Conservation (phyloP, 176 grass and related monocot genomes). For the Carex pumila region DNA sequence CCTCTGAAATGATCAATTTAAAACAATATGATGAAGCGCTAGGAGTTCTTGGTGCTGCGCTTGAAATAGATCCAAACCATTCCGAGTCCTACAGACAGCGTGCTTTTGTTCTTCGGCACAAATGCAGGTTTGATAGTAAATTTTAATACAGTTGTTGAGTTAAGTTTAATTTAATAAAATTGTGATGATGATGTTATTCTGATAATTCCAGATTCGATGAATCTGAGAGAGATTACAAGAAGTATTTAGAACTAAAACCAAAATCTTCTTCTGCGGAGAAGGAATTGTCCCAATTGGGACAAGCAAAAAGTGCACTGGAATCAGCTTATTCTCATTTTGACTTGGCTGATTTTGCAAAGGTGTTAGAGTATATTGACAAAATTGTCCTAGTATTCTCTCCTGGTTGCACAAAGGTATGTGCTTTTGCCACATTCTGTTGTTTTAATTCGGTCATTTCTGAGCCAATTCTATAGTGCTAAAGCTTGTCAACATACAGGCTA, state of each 20-base stretch:
- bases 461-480: not conserved
- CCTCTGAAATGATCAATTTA: constrained; percentile 65
- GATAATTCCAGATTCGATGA: constrained; percentile 47
- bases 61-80: constrained; percentile 75
- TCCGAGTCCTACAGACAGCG: constrained; percentile 77
- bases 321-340: constrained; percentile 71
- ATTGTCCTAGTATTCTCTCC: constrained; percentile 92
- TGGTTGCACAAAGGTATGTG: constrained; percentile 66
- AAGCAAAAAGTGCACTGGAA: constrained; percentile 61
- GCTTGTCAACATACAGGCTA: constrained; percentile 54
- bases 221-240: constrained; percentile 64
- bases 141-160: not conserved
- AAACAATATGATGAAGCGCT: constrained; percentile 70
- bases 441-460: constrained; percentile 2
- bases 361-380: constrained; percentile 85
- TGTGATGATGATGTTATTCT: not conserved
- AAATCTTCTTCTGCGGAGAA: constrained; percentile 54
- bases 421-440: not conserved
- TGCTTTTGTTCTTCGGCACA: constrained; percentile 52
- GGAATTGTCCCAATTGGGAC: constrained; percentile 77
- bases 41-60: constrained; percentile 62
- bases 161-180: constrained; percentile 3
- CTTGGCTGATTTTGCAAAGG: constrained; percentile 67
- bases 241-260: constrained; percentile 59
- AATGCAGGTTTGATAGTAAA: constrained; percentile 55